These are phyloP conservation scores for Hypocreales sp. DNA, from an alignment of 2,329 filamentous ascomycete species.

Conservation along the genomic window DNA sequence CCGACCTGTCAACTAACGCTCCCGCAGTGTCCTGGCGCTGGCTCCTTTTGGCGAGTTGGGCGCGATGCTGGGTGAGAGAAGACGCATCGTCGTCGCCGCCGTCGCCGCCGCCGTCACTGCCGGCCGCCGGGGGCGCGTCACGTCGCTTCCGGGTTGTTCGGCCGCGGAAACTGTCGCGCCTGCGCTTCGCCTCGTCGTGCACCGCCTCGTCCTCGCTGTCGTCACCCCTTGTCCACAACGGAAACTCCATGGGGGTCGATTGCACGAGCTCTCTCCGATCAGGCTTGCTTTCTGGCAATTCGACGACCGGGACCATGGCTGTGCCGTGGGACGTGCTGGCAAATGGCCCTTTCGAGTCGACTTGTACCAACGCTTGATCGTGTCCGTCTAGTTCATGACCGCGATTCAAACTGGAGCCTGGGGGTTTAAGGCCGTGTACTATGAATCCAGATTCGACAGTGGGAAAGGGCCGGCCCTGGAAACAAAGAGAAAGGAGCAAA, in stretches of 20 bases:
- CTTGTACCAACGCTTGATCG: background rate
- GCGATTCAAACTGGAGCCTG: too few relatives aligned
- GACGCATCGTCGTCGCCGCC: background rate
- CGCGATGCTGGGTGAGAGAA: too few relatives aligned
- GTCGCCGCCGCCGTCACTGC: background rate
- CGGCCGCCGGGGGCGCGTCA: too few relatives aligned
- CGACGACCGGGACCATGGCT: slow-evolving; percentile 2
- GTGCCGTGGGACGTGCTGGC: background rate
- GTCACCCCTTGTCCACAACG: slow-evolving; percentile 13
- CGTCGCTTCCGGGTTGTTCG: too few relatives aligned
- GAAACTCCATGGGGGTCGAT: slow-evolving; percentile 2
- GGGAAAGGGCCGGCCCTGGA: background rate
- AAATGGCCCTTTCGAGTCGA: too few relatives aligned
- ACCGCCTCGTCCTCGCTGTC: slow-evolving; percentile 4
- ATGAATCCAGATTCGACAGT: background rate
- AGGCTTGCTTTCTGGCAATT: slow-evolving; percentile 1
- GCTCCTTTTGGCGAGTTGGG: too few relatives aligned
- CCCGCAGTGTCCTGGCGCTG: too few relatives aligned
- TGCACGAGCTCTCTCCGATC: background rate
- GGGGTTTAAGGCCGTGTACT: too few relatives aligned
- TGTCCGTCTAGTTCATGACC: slow-evolving; percentile 1
- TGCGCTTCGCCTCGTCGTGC: background rate
- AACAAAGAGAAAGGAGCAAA: background rate
- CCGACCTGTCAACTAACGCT: too few relatives aligned
- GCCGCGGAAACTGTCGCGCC: too few relatives aligned